These are phyloP conservation scores for Trypanosoma boissoni DNA, from an alignment of 208 protist genomes.

Conservation along the genomic window DNA sequence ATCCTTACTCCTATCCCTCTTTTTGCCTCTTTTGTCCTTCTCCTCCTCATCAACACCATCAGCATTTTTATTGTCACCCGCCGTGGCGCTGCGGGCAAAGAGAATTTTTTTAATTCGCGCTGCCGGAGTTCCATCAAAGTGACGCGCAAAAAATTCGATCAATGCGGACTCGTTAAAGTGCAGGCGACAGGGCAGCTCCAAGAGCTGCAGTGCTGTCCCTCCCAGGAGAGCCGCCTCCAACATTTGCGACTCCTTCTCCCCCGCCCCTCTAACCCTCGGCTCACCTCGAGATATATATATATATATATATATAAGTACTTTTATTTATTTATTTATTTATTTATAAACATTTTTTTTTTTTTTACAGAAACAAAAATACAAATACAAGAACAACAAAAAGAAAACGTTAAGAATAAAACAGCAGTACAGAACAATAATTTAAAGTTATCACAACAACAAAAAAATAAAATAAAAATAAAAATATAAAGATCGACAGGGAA, in stretches of 20 bases:
- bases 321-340: slow-evolving; percentile 5
- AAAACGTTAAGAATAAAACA: too few species aligned
- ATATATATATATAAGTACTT: slow-evolving; percentile 4
- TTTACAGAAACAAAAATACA: too few species aligned
- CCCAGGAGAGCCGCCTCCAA: slow-evolving; percentile 45
- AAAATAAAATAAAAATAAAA: too few species aligned
- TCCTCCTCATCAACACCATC: background rate
- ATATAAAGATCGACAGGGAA: too few species aligned
- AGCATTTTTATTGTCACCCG: background rate
- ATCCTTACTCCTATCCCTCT: too few species aligned
- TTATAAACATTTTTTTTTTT: too few species aligned
- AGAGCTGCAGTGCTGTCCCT: slow-evolving; percentile 43
- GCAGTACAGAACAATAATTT: too few species aligned
- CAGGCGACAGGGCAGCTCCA: slow-evolving; percentile 31
- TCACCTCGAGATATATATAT: background rate
- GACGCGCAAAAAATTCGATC: slow-evolving; percentile 21
- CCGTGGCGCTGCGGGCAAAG: background rate
- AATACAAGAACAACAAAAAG: too few species aligned
- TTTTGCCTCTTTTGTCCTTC: too few species aligned
- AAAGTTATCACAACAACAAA: too few species aligned
- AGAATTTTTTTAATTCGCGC: slow-evolving; percentile 13
- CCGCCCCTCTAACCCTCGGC: too few species aligned
- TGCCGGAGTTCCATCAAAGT: slow-evolving; percentile 26
- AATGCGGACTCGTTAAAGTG: slow-evolving; percentile 20
- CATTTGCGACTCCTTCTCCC: too few species aligned